These are phyloP conservation scores for Entomortierella lignicola DNA, from an alignment of 192 early-diverging fungal species.

Conservation along the genomic window DNA sequence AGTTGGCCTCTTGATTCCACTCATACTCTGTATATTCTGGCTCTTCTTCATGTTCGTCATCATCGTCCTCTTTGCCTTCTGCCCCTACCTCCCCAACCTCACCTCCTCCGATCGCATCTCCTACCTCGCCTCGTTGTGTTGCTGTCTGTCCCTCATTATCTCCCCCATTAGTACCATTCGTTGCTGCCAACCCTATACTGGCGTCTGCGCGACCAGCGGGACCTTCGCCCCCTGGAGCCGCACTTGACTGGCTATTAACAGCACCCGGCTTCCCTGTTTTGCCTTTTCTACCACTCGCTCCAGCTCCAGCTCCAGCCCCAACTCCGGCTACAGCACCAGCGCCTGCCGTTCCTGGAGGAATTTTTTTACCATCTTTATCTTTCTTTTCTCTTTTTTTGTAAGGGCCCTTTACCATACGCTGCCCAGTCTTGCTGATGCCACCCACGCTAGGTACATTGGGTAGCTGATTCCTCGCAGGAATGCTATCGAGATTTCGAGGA, in stretches of 20 bases:
- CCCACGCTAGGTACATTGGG: slow-evolving; percentile 29
- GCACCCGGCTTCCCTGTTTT: slow-evolving; percentile 5
- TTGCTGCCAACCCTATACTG: neutral
- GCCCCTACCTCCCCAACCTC: slow-evolving; percentile 28
- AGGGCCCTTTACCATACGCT: slow-evolving; percentile 45
- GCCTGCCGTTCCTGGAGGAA: neutral
- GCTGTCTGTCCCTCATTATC: neutral
- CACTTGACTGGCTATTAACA: neutral
- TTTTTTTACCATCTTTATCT: slow-evolving; percentile 34
- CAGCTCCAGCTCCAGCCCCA: neutral
- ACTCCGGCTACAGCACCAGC: neutral
- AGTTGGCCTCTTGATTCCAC: slow-evolving; percentile 57
- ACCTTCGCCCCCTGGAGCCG: neutral
- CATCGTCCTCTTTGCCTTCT: slow-evolving; percentile 59
- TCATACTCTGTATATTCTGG: slow-evolving; percentile 63
- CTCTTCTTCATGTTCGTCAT: slow-evolving; percentile 64
- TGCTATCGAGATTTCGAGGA: slow-evolving; percentile 37
- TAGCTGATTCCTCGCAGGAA: slow-evolving; percentile 25
- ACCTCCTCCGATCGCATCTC: slow-evolving; percentile 4
- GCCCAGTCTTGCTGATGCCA: slow-evolving; percentile 20
- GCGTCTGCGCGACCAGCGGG: neutral
- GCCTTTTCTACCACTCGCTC: slow-evolving; percentile 7
- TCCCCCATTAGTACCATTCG: slow-evolving; percentile 1
- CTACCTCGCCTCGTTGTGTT: slow-evolving; percentile 4
- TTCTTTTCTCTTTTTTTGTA: slow-evolving; percentile 53